Conservation (phyloP, 1,284 basidiomycete species). For the Ceratobasidium sp. region DNA sequence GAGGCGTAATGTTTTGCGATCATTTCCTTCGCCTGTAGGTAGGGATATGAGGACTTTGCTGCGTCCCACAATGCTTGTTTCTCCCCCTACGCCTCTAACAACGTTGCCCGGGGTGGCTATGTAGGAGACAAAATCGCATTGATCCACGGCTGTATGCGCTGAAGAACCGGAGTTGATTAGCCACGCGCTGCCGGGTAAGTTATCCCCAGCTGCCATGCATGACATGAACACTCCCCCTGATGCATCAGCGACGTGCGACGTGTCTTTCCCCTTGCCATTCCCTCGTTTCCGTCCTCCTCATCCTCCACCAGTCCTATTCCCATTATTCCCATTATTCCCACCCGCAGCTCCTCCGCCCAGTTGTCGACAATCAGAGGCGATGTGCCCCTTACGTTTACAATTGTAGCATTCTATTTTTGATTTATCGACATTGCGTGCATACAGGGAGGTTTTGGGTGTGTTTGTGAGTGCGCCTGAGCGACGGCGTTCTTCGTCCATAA, state of each 20-base stretch:
- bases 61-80: not conserved
- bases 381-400: not conserved
- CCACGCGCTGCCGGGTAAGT: not conserved
- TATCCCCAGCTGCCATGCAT: not conserved
- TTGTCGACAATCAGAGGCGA: not conserved
- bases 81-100: slow-evolving; percentile 3
- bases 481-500: not conserved
- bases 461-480: not conserved
- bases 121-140: not conserved
- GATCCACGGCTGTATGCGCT: not conserved
- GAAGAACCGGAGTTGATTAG: not conserved
- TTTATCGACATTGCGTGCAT: not conserved
- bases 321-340: not conserved
- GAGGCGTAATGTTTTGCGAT: slow-evolving; percentile 1
- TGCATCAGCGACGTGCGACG: not conserved
- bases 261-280: not conserved
- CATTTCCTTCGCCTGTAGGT: not conserved
- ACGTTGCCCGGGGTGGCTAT: too few relatives aligned
- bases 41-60: not conserved
- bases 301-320: not conserved
- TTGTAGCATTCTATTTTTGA: not conserved
- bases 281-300: not conserved
- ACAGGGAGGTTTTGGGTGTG: not conserved
- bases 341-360: not conserved
- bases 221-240: not conserved